Base-by-base conservation (phyloP, 768 basidiomycete species). In the Tephrocybe sp. region DNA sequence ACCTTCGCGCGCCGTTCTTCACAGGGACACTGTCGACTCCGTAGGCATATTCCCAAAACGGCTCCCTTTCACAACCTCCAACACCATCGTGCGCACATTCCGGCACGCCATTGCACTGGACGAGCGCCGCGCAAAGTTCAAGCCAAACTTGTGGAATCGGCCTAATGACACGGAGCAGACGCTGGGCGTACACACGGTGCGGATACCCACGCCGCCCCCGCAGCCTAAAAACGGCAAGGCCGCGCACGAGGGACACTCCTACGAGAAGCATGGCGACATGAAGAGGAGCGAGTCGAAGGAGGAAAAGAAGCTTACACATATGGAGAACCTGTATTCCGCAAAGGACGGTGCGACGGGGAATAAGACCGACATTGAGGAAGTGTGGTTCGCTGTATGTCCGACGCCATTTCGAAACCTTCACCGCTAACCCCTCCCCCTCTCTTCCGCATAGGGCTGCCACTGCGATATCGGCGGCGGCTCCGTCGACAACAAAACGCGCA, bases 11-110 rank as follows among this genome's bases (percentile, higher is more conserved):
- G 9, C 10, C 23, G 14, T 3, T 28, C 17, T 14, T 8, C 10
- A n/a, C 24, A 86, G 84, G 83, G 85, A 88, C 56, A 86, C 84
- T 1, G 84, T 88, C 4, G 76, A 78, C 18, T 85, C 84, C 0
- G 83, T 86, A 12, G 84, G 83, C 10, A 41, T 81, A 34, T 67
- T 83, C 45, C 74, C 76, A 2, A 73, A 73, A 23, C 68, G 78
- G 4, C 71, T 85, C 4, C 85, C 84, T 0, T 85, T 85, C 60
- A 79, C 80, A 1, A 75, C 72, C 1, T 77, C 78, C 3, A 81
- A 84, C 41, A 74, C 71, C 8, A 77, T 78, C 53, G 78, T 84
- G 37, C 73, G 72, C 4, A 75, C 78, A 15, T 84, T 86, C 65
- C 75, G 86, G 15, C 86, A 88, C 41, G 84, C 84, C 0, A 61